phyloP scores from a whole-genome alignment of 2,329 filamentous ascomycete species.

The Cercospora canescens region DNA sequence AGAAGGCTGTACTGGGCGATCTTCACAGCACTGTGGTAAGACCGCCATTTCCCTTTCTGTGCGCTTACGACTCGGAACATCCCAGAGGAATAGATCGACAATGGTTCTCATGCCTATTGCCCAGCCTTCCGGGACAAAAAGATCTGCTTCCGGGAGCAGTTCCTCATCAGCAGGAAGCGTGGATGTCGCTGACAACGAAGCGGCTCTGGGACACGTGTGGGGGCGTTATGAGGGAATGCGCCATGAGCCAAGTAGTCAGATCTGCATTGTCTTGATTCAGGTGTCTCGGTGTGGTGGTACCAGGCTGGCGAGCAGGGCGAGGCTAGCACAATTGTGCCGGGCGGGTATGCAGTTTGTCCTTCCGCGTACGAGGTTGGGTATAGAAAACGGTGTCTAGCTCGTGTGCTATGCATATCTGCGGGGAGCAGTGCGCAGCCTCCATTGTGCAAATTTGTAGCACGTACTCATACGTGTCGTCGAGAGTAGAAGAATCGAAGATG shows the following conservation, averaged over 20 bases:
- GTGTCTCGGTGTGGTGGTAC: not conserved
- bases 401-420: not conserved
- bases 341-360: slow-evolving; percentile 1
- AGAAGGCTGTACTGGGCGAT: not conserved
- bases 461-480: not conserved
- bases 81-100: not conserved
- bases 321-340: not conserved
- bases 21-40: not conserved
- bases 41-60: not conserved
- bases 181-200: not conserved
- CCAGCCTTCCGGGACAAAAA: not conserved
- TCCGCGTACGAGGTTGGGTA: not conserved
- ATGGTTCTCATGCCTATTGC: not conserved
- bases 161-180: not conserved
- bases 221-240: not conserved
- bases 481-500: not conserved
- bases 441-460: not conserved
- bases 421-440: not conserved
- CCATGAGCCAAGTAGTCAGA: not conserved
- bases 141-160: not conserved
- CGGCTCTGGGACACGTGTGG: not conserved
- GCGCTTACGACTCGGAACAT: not conserved
- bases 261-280: not conserved
- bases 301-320: not conserved
- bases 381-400: not conserved